phyloP scores from a whole-genome alignment of 306 rosid genomes.

The Prunus fruticosa region DNA sequence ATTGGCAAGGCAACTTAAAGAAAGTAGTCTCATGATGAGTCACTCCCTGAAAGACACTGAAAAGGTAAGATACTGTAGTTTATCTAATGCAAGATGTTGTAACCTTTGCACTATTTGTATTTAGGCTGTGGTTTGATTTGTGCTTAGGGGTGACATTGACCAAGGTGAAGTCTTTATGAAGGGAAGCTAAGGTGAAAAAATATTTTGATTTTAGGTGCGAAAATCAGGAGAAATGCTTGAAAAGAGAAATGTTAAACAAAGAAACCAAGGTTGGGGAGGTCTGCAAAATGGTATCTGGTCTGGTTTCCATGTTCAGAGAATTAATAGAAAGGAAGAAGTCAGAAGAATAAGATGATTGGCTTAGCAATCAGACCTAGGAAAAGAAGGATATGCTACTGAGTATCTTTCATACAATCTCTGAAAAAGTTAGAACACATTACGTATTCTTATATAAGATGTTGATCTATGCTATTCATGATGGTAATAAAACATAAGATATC shows the following conservation, averaged over 20 bases:
- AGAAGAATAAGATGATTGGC: neutral
- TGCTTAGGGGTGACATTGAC: neutral
- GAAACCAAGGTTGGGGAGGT: neutral
- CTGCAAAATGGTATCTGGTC: neutral
- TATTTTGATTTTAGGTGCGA: neutral
- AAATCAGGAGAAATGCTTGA: neutral
- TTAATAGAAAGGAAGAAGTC: neutral
- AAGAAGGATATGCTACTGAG: neutral
- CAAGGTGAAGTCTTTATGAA: neutral
- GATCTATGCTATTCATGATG: neutral
- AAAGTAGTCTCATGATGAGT: slow-evolving; percentile 82
- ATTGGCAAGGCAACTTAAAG: slow-evolving; percentile 89
- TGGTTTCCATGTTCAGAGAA: neutral
- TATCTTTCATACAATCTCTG: neutral
- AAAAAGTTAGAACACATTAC: neutral
- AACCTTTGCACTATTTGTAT: neutral
- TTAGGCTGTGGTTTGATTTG: neutral
- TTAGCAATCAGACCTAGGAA: neutral
- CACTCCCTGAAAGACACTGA: slow-evolving; percentile 72
- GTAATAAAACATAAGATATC: neutral
- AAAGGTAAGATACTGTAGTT: slow-evolving; percentile 43
- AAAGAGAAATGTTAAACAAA: neutral
- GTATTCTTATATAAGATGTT: neutral
- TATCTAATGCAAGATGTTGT: neutral
- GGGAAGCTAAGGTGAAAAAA: neutral